Evolutionary conservation across 148 eudicot genomes (phyloP).

Genomic region (Camellia japonica): DNA sequence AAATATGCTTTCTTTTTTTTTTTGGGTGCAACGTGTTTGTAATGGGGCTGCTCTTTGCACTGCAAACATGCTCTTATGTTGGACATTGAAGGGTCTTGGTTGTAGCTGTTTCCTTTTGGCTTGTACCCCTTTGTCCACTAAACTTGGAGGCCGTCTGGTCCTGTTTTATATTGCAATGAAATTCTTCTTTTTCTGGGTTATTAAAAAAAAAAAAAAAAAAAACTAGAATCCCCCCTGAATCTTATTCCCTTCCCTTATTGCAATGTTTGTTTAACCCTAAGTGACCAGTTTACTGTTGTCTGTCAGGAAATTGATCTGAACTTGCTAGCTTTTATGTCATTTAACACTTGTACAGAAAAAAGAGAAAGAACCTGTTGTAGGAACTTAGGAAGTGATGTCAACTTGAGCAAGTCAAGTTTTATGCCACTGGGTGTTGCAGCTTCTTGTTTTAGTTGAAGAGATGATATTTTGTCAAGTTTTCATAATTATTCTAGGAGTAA

Average conservation of each 20-base stretch:
- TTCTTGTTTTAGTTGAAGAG: slow-evolving; percentile 1
- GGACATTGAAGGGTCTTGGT: too few relatives aligned
- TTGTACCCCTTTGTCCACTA: too few relatives aligned
- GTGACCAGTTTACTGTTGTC: not conserved
- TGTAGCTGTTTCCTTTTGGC: too few relatives aligned
- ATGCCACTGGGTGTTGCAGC: not conserved
- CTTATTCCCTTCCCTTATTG: not conserved
- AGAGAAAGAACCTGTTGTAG: not conserved
- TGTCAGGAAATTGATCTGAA: not conserved
- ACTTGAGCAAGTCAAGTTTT: not conserved
- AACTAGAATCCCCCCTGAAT: not conserved
- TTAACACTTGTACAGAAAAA: not conserved
- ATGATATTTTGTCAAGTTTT: not conserved
- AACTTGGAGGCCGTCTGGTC: too few relatives aligned
- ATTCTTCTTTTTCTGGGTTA: too few relatives aligned
- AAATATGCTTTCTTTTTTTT: too few relatives aligned
- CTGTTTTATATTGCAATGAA: too few relatives aligned
- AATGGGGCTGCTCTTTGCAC: too few relatives aligned
- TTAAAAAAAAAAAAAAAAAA: too few relatives aligned
- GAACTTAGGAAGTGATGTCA: not conserved
- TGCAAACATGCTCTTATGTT: too few relatives aligned
- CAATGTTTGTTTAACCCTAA: not conserved
- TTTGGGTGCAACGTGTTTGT: too few relatives aligned
- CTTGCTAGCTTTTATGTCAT: not conserved
- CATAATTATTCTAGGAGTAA: not conserved